Evolutionary conservation across 1,139 yeast species (phyloP), one percentile per base, ranked within the genome.

Genomic region (Lodderomyces metapsilosis): DNA sequence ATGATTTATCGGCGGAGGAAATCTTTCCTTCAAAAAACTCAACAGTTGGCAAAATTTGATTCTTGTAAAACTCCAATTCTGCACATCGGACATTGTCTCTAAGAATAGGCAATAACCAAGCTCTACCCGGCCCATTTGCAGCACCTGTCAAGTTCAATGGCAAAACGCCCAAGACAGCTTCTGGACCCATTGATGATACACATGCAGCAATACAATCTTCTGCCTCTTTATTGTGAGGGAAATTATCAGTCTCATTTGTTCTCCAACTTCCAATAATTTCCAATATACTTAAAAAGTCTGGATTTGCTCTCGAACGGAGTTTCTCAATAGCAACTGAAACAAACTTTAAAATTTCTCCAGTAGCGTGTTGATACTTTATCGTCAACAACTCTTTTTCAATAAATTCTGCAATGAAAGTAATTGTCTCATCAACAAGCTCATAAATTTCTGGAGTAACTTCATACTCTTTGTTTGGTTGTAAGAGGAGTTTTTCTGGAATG

Each of bases 101-200:
- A 47, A 92, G 76, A 28, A 94, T 61, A n/a, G 98, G 98, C 48
- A 92, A 74, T 53, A 92, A 59, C 98, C 98, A 92, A 38, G 97
- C 97, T 61, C 98, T 80, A 38, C 96, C 96, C 17, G 85, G 77
- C 37, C 69, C 64, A 33, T 64, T 64, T 11, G 49, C 49, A 9
- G 55, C 46, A 36, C 59, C 54, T 15, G 67, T 66, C 54, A 92
- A 72, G 57, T 91, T 88, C 57, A 92, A 72, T 8, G 98, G 98
- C 35, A 92, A 72, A 7, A 78, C 69, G 39, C 78, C 65, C 46
- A 92, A 68, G 3, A 92, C 92, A 6, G 74, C 80, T 54, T 85
- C 94, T 4, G 98, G 97, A 1, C 98, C 98, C 61, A 91, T 62
- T 7, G 84, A 79, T 2, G 87, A 62, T 40, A 92, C 80, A 2